phyloP scores from a whole-genome alignment of 1,284 basidiomycete species.

The Ceratobasidium sp. region DNA sequence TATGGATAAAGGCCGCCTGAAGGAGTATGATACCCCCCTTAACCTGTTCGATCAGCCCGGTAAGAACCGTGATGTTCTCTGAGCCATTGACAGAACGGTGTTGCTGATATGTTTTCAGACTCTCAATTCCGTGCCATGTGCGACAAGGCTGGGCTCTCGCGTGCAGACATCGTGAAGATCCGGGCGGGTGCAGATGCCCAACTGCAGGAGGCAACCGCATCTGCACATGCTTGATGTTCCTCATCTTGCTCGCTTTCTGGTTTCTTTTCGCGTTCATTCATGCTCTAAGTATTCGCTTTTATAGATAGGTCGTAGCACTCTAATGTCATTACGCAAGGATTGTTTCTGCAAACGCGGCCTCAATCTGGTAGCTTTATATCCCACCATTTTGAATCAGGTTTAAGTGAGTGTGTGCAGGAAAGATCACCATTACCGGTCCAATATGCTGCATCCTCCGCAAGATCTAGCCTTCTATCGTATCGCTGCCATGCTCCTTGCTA shows the following conservation, averaged over 20 bases:
- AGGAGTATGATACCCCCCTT: conserved; percentile 84
- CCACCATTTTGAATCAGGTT: too few relatives aligned
- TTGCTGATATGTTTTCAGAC: conserved; percentile 16
- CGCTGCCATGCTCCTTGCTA: neutral
- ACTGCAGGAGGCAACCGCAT: conserved; percentile 23
- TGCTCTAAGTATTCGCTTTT: conserved; percentile 1
- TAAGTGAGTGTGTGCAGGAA: too few relatives aligned
- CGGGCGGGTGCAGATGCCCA: conserved; percentile 51
- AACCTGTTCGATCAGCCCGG: conserved; percentile 76
- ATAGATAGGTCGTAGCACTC: neutral
- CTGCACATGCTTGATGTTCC: conserved; percentile 3
- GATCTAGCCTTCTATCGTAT: too few relatives aligned
- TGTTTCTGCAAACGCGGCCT: too few relatives aligned
- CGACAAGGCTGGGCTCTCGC: conserved; percentile 75
- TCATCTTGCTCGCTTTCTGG: neutral
- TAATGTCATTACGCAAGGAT: neutral
- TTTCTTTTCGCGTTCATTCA: neutral
- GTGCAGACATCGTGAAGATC: conserved; percentile 68
- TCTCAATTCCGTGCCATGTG: conserved; percentile 70
- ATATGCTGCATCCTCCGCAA: too few relatives aligned
- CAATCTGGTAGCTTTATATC: too few relatives aligned
- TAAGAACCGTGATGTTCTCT: conserved; percentile 72
- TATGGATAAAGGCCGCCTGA: conserved; percentile 73
- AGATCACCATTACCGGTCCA: too few relatives aligned
- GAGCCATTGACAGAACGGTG: neutral